Conservation (phyloP, 768 basidiomycete genomes). For the Termitomyces sp. region DNA sequence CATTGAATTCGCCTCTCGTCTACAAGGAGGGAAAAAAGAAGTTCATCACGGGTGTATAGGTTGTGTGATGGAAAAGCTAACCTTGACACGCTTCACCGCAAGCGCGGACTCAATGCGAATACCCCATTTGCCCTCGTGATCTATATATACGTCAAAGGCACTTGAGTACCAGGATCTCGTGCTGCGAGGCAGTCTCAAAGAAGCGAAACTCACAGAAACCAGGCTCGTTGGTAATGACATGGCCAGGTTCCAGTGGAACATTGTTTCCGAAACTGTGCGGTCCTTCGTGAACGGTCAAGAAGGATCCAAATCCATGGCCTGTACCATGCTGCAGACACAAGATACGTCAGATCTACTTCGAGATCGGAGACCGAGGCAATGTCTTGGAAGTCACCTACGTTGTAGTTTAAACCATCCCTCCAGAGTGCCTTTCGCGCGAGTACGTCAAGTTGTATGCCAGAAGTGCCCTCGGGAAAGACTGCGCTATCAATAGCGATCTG, state of each 20-base stretch:
- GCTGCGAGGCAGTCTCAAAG: conserved; percentile 8
- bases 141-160: conserved; percentile 26
- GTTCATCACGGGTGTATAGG: background rate
- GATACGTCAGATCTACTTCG: conserved; percentile 6
- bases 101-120: conserved; percentile 69
- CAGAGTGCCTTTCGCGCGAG: conserved; percentile 86
- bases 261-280: conserved; percentile 71
- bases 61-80: background rate
- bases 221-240: conserved; percentile 92
- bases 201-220: conserved; percentile 65
- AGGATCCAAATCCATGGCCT: conserved; percentile 86
- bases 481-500: conserved; percentile 89
- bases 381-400: conserved; percentile 36
- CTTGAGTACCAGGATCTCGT: conserved; percentile 8
- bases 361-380: background rate
- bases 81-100: conserved; percentile 1
- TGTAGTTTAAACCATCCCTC: conserved; percentile 80
- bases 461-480: conserved; percentile 87
- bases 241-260: conserved; percentile 72
- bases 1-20: conserved; percentile 70
- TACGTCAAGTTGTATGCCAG: conserved; percentile 78
- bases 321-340: conserved; percentile 66
- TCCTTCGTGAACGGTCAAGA: conserved; percentile 82
- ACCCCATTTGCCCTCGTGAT: conserved; percentile 77
- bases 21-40: conserved; percentile 17